Evolutionary conservation across 2,329 filamentous ascomycete genomes (phyloP).

Genomic region (Nemania serpens): DNA sequence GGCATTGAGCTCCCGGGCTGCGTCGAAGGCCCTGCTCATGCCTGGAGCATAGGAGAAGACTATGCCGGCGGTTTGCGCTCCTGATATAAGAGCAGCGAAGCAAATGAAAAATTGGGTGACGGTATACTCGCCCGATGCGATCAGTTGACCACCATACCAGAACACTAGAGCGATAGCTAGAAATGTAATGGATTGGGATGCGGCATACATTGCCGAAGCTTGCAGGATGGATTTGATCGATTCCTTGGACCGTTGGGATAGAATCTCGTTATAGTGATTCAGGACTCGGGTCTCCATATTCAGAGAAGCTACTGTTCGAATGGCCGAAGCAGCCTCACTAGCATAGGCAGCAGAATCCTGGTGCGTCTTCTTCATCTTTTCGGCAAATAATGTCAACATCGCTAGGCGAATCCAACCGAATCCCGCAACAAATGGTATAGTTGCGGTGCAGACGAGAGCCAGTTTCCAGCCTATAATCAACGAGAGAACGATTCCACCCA

Average conservation of each 20-base stretch:
- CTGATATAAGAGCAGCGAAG: constrained; percentile 7
- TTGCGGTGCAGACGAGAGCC: constrained; percentile 48
- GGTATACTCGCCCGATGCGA: background rate
- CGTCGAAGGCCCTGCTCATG: background rate
- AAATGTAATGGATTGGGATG: constrained; percentile 40
- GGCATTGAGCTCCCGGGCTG: background rate
- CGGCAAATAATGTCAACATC: constrained; percentile 48
- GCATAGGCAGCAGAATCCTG: constrained; percentile 50
- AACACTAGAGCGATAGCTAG: constrained; percentile 44
- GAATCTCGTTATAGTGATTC: constrained; percentile 41
- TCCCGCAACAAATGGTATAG: constrained; percentile 47
- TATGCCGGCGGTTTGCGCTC: constrained; percentile 4
- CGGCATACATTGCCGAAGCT: constrained; percentile 36
- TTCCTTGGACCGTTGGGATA: constrained; percentile 33
- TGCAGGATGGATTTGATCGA: constrained; percentile 18
- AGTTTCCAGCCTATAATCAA: constrained; percentile 52
- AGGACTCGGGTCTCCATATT: constrained; percentile 44
- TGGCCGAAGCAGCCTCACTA: constrained; percentile 50
- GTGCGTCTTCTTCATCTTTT: constrained; percentile 43
- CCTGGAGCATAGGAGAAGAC: constrained; percentile 13
- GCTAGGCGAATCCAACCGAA: constrained; percentile 50
- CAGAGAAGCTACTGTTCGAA: constrained; percentile 51
- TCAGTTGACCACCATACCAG: constrained; percentile 38
- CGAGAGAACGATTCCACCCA: constrained; percentile 46
- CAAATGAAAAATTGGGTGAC: constrained; percentile 12